Conservation (phyloP, 768 basidiomycete genomes). For the Mycena leptocephala region DNA sequence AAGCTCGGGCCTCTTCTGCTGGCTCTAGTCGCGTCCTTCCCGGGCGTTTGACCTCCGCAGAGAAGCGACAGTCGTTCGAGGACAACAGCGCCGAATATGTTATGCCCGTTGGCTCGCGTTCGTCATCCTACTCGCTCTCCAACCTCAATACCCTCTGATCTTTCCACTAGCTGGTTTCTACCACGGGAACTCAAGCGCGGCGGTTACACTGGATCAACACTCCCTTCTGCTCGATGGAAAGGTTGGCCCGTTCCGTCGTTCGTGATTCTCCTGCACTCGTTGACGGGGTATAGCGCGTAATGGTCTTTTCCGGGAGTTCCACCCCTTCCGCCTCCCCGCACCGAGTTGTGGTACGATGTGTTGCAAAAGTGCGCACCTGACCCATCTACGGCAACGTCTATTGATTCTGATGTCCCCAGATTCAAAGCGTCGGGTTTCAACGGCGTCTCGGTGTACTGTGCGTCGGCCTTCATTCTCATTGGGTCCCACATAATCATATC, state of each 20-base stretch:
- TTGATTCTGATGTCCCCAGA: constrained; percentile 12
- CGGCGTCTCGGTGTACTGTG: constrained; percentile 73
- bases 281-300: constrained; percentile 54
- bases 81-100: constrained; percentile 37
- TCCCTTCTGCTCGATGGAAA: constrained; percentile 54
- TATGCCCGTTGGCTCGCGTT: constrained; percentile 29
- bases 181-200: constrained; percentile 47
- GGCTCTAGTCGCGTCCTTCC: constrained; percentile 4
- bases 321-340: constrained; percentile 78
- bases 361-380: constrained; percentile 63
- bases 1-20: neutral
- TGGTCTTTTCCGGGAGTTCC: constrained; percentile 81
- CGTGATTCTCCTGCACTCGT: neutral
- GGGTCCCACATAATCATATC: constrained; percentile 34
- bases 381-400: neutral
- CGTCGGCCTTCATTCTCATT: constrained; percentile 56
- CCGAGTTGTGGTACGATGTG: constrained; percentile 78
- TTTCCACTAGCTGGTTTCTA: constrained; percentile 38
- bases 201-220: constrained; percentile 55
- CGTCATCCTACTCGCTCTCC: neutral
- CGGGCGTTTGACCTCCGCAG: neutral
- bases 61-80: constrained; percentile 27
- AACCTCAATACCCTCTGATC: neutral
- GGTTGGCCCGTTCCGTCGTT: constrained; percentile 32
- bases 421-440: constrained; percentile 80